phyloP scores from a whole-genome alignment of 441 rosid genomes.

The Flueggea neowawraea region DNA sequence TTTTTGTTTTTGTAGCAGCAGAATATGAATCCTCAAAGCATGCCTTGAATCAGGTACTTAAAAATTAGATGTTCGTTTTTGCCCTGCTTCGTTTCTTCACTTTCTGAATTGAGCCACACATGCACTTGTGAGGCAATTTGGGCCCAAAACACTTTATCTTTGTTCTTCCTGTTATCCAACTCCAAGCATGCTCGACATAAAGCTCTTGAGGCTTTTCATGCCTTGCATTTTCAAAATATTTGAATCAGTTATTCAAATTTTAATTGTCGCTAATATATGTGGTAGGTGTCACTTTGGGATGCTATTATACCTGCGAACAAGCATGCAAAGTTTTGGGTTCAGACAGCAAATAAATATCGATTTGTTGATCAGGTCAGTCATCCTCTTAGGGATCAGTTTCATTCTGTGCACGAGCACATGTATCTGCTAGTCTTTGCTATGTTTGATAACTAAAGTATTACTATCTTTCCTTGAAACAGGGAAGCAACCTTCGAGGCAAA shows the following conservation, averaged over 20 bases:
- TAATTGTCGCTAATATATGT: slow-evolving; percentile 4
- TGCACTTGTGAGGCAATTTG: background rate
- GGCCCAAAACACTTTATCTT: slow-evolving; percentile 1
- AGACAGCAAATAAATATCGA: slow-evolving; percentile 75
- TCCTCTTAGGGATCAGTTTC: background rate
- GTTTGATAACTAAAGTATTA: slow-evolving; percentile 11
- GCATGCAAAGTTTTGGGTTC: slow-evolving; percentile 67
- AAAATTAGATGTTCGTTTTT: background rate
- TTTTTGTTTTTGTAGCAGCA: slow-evolving; percentile 84
- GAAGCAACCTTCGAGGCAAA: slow-evolving; percentile 86
- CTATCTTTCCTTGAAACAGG: slow-evolving; percentile 35
- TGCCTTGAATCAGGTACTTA: slow-evolving; percentile 74
- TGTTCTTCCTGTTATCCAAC: background rate
- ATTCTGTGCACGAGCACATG: background rate
- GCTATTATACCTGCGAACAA: slow-evolving; percentile 79
- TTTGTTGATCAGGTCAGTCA: slow-evolving; percentile 76
- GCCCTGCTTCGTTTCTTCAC: background rate
- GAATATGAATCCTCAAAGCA: slow-evolving; percentile 81
- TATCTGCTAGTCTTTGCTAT: background rate
- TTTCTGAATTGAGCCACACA: background rate
- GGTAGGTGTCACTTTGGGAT: slow-evolving; percentile 94
- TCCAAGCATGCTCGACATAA: background rate
- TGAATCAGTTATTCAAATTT: background rate
- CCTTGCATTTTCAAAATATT: background rate
- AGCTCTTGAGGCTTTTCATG: background rate